Evolutionary conservation across 345 rosid species (phyloP).

Genomic region (Carallia brachiata): DNA sequence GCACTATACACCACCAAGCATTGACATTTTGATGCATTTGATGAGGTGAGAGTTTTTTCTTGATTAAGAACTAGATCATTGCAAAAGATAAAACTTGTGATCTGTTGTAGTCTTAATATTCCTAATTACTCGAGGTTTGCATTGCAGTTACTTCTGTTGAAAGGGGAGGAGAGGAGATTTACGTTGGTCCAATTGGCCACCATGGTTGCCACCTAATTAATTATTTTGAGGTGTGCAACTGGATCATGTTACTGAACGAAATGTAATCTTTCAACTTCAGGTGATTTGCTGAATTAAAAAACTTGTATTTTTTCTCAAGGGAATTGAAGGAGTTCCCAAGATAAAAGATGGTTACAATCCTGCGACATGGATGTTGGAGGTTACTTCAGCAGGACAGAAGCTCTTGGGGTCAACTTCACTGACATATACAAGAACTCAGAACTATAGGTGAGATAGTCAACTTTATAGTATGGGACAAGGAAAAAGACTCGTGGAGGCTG

Average conservation of each 20-base stretch:
- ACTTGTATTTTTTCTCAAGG: constrained; percentile 28
- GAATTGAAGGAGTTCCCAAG: constrained; percentile 44
- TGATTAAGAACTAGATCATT: not conserved
- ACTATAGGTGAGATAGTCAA: constrained; percentile 35
- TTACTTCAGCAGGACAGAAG: constrained; percentile 42
- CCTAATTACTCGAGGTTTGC: constrained; percentile 6
- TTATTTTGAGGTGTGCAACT: constrained; percentile 52
- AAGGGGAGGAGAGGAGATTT: constrained; percentile 58
- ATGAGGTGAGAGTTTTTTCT: constrained; percentile 41
- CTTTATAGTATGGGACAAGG: not conserved
- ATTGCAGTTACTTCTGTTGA: constrained; percentile 42
- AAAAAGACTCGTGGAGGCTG: not conserved
- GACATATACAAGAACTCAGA: constrained; percentile 53
- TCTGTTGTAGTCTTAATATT: not conserved
- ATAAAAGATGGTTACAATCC: constrained; percentile 68
- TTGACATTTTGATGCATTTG: constrained; percentile 70
- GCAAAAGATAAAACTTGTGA: too few species aligned
- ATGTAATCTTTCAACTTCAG: not conserved
- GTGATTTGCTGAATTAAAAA: not conserved
- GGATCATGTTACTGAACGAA: not conserved
- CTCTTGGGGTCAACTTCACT: constrained; percentile 42
- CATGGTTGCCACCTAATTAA: constrained; percentile 49
- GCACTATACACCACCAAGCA: constrained; percentile 82
- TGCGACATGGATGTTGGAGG: too few species aligned
- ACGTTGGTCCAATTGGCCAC: constrained; percentile 59